Evolutionary conservation across 2,329 filamentous ascomycete species (phyloP).

Genomic region (Ophiostoma tasmaniense): DNA sequence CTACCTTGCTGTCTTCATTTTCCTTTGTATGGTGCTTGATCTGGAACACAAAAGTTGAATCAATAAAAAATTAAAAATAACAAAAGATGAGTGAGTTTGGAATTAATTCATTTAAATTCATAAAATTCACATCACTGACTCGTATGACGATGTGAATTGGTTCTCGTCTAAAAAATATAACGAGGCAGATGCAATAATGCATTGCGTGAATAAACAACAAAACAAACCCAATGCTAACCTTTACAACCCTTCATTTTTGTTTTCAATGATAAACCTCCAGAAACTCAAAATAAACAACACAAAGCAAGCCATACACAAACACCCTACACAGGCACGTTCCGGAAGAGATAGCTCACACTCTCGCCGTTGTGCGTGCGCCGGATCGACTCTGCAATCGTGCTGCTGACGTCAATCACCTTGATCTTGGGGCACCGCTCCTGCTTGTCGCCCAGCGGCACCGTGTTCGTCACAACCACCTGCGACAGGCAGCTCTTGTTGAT

Average conservation of each 20-base stretch:
- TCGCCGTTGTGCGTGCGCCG: slow-evolving; percentile 60
- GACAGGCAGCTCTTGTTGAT: slow-evolving; percentile 70
- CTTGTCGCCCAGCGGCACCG: slow-evolving; percentile 70
- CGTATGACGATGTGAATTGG: neutral
- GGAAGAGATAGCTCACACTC: slow-evolving; percentile 58
- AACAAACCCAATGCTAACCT: neutral
- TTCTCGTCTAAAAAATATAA: neutral
- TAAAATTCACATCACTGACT: too few species aligned
- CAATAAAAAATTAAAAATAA: neutral
- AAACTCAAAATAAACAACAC: neutral
- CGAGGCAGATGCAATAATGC: neutral
- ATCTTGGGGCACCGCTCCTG: slow-evolving; percentile 66
- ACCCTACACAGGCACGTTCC: slow-evolving; percentile 48
- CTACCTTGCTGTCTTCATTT: neutral
- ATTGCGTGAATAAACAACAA: neutral
- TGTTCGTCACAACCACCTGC: slow-evolving; percentile 84
- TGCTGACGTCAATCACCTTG: slow-evolving; percentile 85
- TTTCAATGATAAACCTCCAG: neutral
- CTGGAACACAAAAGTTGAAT: neutral
- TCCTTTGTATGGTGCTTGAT: neutral
- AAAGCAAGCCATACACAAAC: neutral
- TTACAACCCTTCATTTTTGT: neutral
- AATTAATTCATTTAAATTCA: too few species aligned
- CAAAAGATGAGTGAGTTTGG: neutral
- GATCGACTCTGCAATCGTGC: slow-evolving; percentile 66